A percentile compares a stretch with the other conserved stretches of the same genome.
phyloP scores from a whole-genome alignment of 2,329 filamentous ascomycete genomes.

The Botrytis hyacinthi region DNA sequence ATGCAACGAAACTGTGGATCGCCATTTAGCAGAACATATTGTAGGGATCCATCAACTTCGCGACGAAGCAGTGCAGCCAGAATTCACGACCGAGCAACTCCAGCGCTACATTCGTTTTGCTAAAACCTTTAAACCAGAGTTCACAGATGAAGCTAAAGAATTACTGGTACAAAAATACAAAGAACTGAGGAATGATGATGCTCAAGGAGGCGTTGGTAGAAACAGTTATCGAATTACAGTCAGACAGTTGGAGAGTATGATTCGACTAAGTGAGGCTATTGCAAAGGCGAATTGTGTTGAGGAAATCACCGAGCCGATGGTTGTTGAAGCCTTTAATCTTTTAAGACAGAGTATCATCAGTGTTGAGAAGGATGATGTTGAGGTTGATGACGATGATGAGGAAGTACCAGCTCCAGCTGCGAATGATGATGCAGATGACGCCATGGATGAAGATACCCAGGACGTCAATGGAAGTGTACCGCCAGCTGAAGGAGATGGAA shows the following conservation, averaged over 20 bases:
- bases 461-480: slow-evolving; percentile 39
- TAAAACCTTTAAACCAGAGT: slow-evolving; percentile 88
- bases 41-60: slow-evolving; percentile 90
- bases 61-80: slow-evolving; percentile 85
- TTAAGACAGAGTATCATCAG: slow-evolving; percentile 94
- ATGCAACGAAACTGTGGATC: slow-evolving; percentile 88
- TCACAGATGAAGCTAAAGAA: slow-evolving; percentile 81
- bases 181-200: slow-evolving; percentile 87
- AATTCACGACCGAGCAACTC: slow-evolving; percentile 93
- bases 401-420: slow-evolving; percentile 38
- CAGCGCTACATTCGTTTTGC: slow-evolving; percentile 98
- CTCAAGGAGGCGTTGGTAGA: slow-evolving; percentile 87
- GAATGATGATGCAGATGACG: slow-evolving; percentile 49
- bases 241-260: slow-evolving; percentile 91
- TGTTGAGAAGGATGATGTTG: slow-evolving; percentile 88
- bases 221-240: slow-evolving; percentile 98
- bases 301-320: slow-evolving; percentile 80
- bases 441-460: slow-evolving; percentile 50
- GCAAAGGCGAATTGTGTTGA: slow-evolving; percentile 96
- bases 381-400: slow-evolving; percentile 52
- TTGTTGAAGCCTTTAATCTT: slow-evolving; percentile 87
- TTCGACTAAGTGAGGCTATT: slow-evolving; percentile 94
- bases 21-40: slow-evolving; percentile 90
- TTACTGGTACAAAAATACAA: slow-evolving; percentile 92
- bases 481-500: slow-evolving; percentile 16